Percentiles rank a stretch among this genome's conserved stretches.
Conservation (phyloP, 192 early-diverging fungal genomes). For the Umbelopsis ramanniana region DNA sequence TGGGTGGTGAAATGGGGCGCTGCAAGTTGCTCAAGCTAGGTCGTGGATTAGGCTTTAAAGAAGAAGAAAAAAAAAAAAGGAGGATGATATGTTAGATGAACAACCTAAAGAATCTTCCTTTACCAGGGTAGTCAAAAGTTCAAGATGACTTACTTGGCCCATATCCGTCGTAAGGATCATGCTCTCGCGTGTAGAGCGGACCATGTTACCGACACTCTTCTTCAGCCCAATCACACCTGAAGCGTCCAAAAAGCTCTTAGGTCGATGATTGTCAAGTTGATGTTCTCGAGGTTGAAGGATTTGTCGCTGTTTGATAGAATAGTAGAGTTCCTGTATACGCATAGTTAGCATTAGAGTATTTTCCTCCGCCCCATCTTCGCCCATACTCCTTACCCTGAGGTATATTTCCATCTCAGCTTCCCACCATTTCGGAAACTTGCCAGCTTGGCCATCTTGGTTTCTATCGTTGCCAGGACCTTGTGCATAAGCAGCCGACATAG, state of each 20-base stretch:
- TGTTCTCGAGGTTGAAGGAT: conserved; percentile 49
- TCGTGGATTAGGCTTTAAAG: conserved; percentile 15
- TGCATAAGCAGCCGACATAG: conserved; percentile 53
- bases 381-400: conserved; percentile 45
- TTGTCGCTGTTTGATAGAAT: conserved; percentile 60
- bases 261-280: background rate
- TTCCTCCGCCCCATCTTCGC: too few relatives aligned
- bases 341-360: too few relatives aligned
- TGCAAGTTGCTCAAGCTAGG: conserved; percentile 26
- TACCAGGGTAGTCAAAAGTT: background rate
- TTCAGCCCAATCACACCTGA: conserved; percentile 30
- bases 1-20: background rate
- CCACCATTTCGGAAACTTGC: conserved; percentile 48
- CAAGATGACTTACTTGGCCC: background rate
- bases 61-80: too few relatives aligned
- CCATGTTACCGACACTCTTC: conserved; percentile 31
- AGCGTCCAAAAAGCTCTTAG: conserved; percentile 26
- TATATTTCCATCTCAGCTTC: conserved; percentile 56
- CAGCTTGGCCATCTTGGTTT: conserved; percentile 26
- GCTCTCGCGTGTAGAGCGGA: conserved; percentile 32
- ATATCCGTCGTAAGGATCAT: conserved; percentile 17
- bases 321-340: conserved; percentile 54
- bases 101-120: background rate
- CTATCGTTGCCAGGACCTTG: conserved; percentile 26
- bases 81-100: too few relatives aligned